Conservation (phyloP, 202 grass and related monocot species). For the Setaria italica region DNA sequence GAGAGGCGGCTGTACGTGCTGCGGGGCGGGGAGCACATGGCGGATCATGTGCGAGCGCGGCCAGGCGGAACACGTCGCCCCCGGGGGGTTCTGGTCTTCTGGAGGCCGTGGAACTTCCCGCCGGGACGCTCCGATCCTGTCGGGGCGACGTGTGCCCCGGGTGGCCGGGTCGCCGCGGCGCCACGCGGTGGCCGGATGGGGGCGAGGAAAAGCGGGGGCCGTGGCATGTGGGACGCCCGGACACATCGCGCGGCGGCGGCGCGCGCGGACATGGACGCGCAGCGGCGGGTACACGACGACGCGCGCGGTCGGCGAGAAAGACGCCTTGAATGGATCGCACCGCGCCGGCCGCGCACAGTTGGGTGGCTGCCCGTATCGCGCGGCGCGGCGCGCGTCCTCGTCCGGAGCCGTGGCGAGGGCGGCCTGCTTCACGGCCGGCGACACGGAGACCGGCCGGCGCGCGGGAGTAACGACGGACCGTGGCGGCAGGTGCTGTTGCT, state of each 20-base stretch:
- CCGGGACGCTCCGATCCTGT: too few species aligned
- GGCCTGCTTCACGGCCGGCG: conserved; percentile 27
- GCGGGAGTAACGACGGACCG: neutral
- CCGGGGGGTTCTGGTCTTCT: neutral
- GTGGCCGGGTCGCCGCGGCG: neutral
- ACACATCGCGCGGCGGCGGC: conserved; percentile 3
- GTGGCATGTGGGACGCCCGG: conserved; percentile 10
- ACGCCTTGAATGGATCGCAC: neutral
- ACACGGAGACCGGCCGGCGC: conserved; percentile 4
- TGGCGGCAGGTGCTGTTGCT: neutral
- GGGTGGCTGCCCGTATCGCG: neutral
- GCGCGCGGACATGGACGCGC: neutral
- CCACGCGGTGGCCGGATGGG: neutral
- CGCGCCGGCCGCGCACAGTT: neutral
- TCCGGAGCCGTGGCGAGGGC: neutral
- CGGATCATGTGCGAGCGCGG: conserved; percentile 26
- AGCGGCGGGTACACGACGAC: too few species aligned
- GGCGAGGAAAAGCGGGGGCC: neutral
- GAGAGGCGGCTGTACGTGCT: neutral
- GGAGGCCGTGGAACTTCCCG: neutral
- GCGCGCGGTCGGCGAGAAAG: neutral
- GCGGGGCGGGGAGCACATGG: conserved; percentile 3
- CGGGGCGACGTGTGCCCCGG: too few species aligned
- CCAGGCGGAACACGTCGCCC: conserved; percentile 37
- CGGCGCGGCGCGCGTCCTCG: neutral